Percentiles rank a stretch among this genome's conserved stretches.
These are phyloP conservation scores for Candida rishiriensis DNA, from an alignment of 805 yeast species.

Conservation along the genomic window DNA sequence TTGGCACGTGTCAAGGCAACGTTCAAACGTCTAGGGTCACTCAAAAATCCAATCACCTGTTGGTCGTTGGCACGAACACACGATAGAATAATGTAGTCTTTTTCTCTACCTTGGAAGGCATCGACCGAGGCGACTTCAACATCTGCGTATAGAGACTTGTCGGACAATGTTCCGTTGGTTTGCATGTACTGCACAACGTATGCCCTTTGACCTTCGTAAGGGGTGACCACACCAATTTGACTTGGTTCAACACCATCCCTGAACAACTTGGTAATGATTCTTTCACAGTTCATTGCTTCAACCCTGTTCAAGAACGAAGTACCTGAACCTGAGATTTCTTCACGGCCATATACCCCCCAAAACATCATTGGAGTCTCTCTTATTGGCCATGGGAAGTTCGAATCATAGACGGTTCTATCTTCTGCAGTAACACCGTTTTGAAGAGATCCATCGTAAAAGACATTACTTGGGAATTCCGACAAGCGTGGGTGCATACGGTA, in stretches of 20 bases:
- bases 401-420: constrained; percentile 51
- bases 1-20: constrained; percentile 88
- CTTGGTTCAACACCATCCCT: constrained; percentile 72
- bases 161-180: constrained; percentile 58
- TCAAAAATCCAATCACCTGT: constrained; percentile 75
- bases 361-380: constrained; percentile 88
- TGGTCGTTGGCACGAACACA: constrained; percentile 65
- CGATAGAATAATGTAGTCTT: constrained; percentile 46
- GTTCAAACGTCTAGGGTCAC: constrained; percentile 81
- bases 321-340: constrained; percentile 80
- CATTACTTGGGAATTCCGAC: constrained; percentile 82
- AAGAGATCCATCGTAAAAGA: constrained; percentile 88
- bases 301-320: constrained; percentile 78
- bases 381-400: constrained; percentile 90
- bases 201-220: constrained; percentile 91
- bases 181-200: constrained; percentile 76
- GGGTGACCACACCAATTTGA: constrained; percentile 90
- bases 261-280: constrained; percentile 66
- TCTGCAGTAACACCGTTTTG: constrained; percentile 88
- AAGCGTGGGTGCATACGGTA: constrained; percentile 92
- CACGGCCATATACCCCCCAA: constrained; percentile 86
- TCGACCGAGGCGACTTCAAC: constrained; percentile 85
- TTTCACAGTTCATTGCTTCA: constrained; percentile 87
- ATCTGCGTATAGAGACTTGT: constrained; percentile 57
- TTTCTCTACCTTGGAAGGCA: constrained; percentile 59